A percentile compares a stretch with the other conserved stretches of the same genome.
These are phyloP conservation scores for Artemisia argyi DNA, from an alignment of 129 eudicot species.

Conservation along the genomic window DNA sequence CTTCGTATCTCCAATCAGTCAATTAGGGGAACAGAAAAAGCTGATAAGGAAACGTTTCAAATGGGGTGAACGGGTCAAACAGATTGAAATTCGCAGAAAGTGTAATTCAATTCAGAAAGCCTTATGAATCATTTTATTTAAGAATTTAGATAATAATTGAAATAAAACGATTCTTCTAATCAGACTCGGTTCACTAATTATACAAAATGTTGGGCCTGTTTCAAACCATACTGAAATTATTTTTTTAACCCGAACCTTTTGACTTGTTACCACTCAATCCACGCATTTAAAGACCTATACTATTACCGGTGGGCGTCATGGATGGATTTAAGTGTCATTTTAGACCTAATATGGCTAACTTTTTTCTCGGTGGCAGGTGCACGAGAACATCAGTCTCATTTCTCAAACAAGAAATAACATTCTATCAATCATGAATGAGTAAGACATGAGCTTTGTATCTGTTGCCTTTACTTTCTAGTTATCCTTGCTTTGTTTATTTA, in stretches of 20 bases:
- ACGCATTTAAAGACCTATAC: too few relatives aligned
- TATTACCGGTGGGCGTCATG: background rate
- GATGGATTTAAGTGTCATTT: constrained; percentile 2
- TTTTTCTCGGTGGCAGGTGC: constrained; percentile 47
- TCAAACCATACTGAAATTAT: too few relatives aligned
- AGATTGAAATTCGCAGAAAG: background rate
- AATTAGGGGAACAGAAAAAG: background rate
- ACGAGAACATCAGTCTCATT: constrained; percentile 78
- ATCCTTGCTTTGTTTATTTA: too few relatives aligned
- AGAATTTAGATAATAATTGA: background rate
- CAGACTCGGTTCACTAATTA: background rate
- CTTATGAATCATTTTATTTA: background rate
- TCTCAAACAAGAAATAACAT: constrained; percentile 70
- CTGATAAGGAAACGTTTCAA: background rate
- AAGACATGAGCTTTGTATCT: constrained; percentile 24
- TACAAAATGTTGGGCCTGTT: background rate
- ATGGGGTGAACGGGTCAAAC: background rate
- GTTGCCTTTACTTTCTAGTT: too few relatives aligned
- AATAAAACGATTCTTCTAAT: background rate
- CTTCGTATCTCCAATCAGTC: too few relatives aligned
- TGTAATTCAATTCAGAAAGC: background rate
- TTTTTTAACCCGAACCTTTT: too few relatives aligned
- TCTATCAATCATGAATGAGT: constrained; percentile 68
- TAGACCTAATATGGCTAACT: background rate
- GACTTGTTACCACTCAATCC: too few relatives aligned